phyloP scores from a whole-genome alignment of 2,329 filamentous ascomycete genomes.

The Albifimbria verrucaria region DNA sequence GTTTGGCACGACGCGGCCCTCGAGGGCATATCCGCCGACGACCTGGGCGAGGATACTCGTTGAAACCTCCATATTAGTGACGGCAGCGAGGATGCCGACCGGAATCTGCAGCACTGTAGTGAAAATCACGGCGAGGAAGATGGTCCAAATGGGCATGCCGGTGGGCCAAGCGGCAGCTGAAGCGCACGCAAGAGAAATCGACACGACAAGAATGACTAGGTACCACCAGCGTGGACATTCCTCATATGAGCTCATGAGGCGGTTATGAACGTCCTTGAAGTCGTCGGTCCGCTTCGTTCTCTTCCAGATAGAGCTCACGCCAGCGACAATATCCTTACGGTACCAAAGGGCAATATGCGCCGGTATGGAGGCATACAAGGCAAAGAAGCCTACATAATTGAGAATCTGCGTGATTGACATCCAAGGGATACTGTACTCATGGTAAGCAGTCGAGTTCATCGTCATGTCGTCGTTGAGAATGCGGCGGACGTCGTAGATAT shows the following conservation, averaged over 20 bases:
- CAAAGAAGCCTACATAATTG: slow-evolving; percentile 27
- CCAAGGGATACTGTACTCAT: slow-evolving; percentile 49
- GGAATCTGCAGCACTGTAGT: slow-evolving; percentile 51
- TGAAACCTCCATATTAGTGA: slow-evolving; percentile 55
- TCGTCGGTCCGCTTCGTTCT: slow-evolving; percentile 32
- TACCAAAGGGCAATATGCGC: slow-evolving; percentile 28
- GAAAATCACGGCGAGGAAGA: slow-evolving; percentile 47
- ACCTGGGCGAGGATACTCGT: slow-evolving; percentile 66
- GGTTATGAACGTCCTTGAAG: slow-evolving; percentile 29
- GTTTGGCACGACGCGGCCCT: slow-evolving; percentile 61
- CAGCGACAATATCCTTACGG: slow-evolving; percentile 23
- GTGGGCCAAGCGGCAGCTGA: slow-evolving; percentile 45
- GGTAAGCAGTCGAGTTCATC: slow-evolving; percentile 50
- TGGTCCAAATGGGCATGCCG: slow-evolving; percentile 48
- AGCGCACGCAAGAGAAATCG: slow-evolving; percentile 37
- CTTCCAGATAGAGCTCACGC: slow-evolving; percentile 21
- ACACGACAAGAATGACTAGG: slow-evolving; percentile 40
- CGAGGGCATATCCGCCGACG: slow-evolving; percentile 63
- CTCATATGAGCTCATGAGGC: slow-evolving; percentile 26
- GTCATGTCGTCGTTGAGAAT: slow-evolving; percentile 47
- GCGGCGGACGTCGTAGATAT: slow-evolving; percentile 45
- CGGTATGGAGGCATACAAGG: slow-evolving; percentile 23
- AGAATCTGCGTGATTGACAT: slow-evolving; percentile 41
- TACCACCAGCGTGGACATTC: slow-evolving; percentile 56
- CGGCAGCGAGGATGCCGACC: slow-evolving; percentile 53